phyloP scores from a whole-genome alignment of 139 green algal genomes.

The Micractinium conductrix region DNA sequence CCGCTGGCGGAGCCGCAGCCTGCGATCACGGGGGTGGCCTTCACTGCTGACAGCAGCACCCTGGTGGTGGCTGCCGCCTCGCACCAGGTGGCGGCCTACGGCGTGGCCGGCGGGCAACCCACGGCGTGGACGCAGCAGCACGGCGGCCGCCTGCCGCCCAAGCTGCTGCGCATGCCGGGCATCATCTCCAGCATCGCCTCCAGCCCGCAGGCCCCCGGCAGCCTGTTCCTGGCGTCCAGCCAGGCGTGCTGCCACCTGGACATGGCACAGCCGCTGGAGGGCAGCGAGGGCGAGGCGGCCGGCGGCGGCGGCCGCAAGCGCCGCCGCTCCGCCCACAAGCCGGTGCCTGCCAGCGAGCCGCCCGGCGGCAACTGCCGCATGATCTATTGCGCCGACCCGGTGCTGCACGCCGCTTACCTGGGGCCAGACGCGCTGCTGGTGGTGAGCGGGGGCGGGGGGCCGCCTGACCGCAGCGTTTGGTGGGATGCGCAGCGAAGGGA shows the following conservation, averaged over 20 bases:
- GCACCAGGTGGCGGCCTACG: constrained; percentile 51
- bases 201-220: constrained; percentile 34
- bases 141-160: constrained; percentile 16
- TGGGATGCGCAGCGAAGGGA: not conserved
- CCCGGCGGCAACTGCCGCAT: constrained; percentile 47
- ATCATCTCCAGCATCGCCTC: constrained; percentile 44
- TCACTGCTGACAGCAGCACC: constrained; percentile 55
- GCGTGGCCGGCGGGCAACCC: constrained; percentile 40
- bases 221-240: constrained; percentile 36
- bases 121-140: constrained; percentile 49
- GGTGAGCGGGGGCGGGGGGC: constrained; percentile 23
- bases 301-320: constrained; percentile 20
- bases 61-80: constrained; percentile 56
- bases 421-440: constrained; percentile 41
- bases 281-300: not conserved
- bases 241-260: constrained; percentile 51
- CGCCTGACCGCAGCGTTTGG: too few relatives aligned
- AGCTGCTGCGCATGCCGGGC: constrained; percentile 55
- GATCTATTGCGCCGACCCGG: constrained; percentile 45
- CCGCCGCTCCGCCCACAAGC: constrained; percentile 14
- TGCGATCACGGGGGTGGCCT: constrained; percentile 56
- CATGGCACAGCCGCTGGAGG: constrained; percentile 33
- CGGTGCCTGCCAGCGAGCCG: not conserved
- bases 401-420: constrained; percentile 48
- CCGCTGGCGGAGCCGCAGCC: constrained; percentile 7